Conservation (phyloP, 2,329 filamentous ascomycete genomes). For the Reticulascus tulasneorum region DNA sequence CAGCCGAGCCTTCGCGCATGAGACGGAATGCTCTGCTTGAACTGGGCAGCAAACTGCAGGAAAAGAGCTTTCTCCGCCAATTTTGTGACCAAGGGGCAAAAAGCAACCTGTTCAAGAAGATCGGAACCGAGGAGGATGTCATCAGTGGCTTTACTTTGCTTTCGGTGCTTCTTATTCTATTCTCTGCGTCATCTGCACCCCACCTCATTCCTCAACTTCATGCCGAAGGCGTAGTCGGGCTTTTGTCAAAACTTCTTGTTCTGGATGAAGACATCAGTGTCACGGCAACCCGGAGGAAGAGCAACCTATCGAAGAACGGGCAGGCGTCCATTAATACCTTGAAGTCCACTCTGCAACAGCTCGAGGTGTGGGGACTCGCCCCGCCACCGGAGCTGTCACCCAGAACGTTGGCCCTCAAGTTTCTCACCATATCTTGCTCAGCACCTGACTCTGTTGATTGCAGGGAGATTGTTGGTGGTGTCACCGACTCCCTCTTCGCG, state of each 20-base stretch:
- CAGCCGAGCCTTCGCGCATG: slow-evolving; percentile 42
- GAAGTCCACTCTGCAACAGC: slow-evolving; percentile 46
- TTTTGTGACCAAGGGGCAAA: slow-evolving; percentile 74
- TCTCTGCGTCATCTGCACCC: slow-evolving; percentile 56
- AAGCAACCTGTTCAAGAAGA: slow-evolving; percentile 60
- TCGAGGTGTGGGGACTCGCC: slow-evolving; percentile 57
- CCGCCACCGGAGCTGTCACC: slow-evolving; percentile 53
- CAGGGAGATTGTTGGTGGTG: slow-evolving; percentile 3
- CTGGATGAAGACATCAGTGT: slow-evolving; percentile 51
- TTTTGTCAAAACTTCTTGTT: slow-evolving; percentile 54
- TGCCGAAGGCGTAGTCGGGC: slow-evolving; percentile 47
- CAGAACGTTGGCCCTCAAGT: slow-evolving; percentile 59
- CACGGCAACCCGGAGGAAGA: slow-evolving; percentile 60
- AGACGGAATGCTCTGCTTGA: slow-evolving; percentile 58
- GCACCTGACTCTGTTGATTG: slow-evolving; percentile 6
- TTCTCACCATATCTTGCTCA: slow-evolving; percentile 31
- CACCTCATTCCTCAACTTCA: slow-evolving; percentile 56
- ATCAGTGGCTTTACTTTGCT: slow-evolving; percentile 60
- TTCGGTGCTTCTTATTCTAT: slow-evolving; percentile 59
- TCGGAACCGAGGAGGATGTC: slow-evolving; percentile 56
- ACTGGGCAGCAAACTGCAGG: slow-evolving; percentile 53
- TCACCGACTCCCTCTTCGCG: slow-evolving; percentile 16
- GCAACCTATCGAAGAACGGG: slow-evolving; percentile 64
- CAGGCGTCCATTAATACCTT: slow-evolving; percentile 54
- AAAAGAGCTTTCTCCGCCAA: slow-evolving; percentile 61